Evolutionary conservation across 176 grass and related monocot genomes (phyloP).

Genomic region (Aegilops tauschii): DNA sequence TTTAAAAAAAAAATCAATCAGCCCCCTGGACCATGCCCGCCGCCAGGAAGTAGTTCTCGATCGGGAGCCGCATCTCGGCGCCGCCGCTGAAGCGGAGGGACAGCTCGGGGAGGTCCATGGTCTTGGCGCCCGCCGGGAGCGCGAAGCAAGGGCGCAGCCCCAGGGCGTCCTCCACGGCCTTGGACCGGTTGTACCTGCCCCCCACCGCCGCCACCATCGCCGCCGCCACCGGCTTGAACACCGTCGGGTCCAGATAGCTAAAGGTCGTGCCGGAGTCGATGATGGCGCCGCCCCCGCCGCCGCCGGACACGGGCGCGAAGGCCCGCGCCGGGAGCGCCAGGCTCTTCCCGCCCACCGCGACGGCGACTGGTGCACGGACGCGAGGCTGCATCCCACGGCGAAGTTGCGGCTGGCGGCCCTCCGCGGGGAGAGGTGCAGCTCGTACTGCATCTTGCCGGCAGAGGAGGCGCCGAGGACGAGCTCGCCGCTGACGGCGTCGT

Average conservation of each 20-base stretch:
- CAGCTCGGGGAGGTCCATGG: slow-evolving; percentile 62
- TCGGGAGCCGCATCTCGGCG: slow-evolving; percentile 59
- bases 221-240: slow-evolving; percentile 42
- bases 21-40: neutral
- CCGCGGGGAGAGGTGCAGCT: too few species aligned
- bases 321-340: slow-evolving; percentile 44
- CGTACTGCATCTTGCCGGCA: slow-evolving; percentile 30
- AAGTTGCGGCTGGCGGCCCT: too few species aligned
- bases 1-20: too few species aligned
- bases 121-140: slow-evolving; percentile 26
- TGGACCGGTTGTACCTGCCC: slow-evolving; percentile 53
- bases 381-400: too few species aligned
- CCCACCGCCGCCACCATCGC: slow-evolving; percentile 40
- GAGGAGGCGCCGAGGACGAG: slow-evolving; percentile 51
- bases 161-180: slow-evolving; percentile 35
- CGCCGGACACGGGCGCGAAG: slow-evolving; percentile 26
- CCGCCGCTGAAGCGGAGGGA: slow-evolving; percentile 60
- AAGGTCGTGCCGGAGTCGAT: slow-evolving; percentile 90
- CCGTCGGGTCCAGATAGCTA: slow-evolving; percentile 58
- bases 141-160: slow-evolving; percentile 75
- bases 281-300: slow-evolving; percentile 51
- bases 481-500: slow-evolving; percentile 51
- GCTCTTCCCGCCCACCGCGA: slow-evolving; percentile 43
- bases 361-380: too few species aligned
- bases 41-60: slow-evolving; percentile 75